These are phyloP conservation scores for Moesziomyces parantarcticus DNA, from an alignment of 1,284 basidiomycete species.

Conservation along the genomic window DNA sequence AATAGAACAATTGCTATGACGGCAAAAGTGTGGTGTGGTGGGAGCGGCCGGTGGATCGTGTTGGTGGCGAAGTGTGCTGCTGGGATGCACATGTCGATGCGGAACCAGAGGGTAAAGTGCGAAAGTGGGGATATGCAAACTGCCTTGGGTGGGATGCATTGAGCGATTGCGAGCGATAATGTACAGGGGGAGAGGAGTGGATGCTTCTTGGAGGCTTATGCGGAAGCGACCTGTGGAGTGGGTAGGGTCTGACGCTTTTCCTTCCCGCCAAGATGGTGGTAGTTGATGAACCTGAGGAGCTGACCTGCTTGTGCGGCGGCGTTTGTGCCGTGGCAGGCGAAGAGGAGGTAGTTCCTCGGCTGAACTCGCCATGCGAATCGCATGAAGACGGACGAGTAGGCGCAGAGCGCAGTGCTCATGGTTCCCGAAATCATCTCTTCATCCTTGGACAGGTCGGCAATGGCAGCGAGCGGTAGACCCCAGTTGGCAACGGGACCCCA, in stretches of 20 bases:
- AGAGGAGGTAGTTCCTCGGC: conserved; percentile 65
- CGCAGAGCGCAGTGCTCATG: conserved; percentile 62
- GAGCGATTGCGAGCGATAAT: conserved; percentile 3
- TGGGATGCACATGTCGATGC: no score
- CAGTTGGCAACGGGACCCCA: conserved; percentile 68
- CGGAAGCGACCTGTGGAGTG: conserved; percentile 35
- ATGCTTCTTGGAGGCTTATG: conserved; percentile 7
- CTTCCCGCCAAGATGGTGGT: conserved; percentile 58
- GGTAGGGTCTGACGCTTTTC: conserved; percentile 31
- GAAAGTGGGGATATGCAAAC: no score
- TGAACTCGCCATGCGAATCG: conserved; percentile 66
- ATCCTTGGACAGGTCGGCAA: conserved; percentile 65
- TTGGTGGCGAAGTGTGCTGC: no score
- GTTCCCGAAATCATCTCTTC: conserved; percentile 65
- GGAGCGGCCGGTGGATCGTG: no score
- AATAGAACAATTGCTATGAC: neutral
- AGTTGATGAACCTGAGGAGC: conserved; percentile 56
- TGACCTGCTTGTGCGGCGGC: conserved; percentile 62
- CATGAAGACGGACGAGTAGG: conserved; percentile 66
- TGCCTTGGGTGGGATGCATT: neutral
- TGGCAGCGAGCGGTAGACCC: conserved; percentile 66
- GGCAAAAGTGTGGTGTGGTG: no score
- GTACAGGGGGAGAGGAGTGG: neutral
- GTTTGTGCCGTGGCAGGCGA: conserved; percentile 65
- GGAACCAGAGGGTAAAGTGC: no score